phyloP scores from a whole-genome alignment of 1,284 basidiomycete species.

The Abortiporus biennis region DNA sequence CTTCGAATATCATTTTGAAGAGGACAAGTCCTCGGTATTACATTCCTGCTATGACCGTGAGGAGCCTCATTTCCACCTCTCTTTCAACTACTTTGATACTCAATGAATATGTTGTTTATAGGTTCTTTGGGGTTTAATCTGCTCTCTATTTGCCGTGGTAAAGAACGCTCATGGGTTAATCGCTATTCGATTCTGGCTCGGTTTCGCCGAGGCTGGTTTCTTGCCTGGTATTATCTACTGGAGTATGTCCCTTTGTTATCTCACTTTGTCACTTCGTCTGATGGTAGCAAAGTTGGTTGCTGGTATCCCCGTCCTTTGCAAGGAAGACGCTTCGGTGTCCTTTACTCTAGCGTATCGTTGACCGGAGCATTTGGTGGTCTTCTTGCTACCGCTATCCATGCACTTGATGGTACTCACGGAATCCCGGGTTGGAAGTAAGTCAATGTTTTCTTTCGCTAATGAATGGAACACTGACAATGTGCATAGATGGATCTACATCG shows the following conservation, averaged over 20 bases:
- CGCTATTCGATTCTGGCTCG: constrained; percentile 56
- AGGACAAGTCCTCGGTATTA: constrained; percentile 42
- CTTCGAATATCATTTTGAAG: constrained; percentile 28
- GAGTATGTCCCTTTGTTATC: constrained; percentile 27
- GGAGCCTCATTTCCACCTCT: constrained; percentile 8
- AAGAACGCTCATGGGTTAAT: constrained; percentile 45
- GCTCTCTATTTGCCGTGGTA: constrained; percentile 38
- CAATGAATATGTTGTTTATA: constrained; percentile 10
- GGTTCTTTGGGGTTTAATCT: constrained; percentile 18
- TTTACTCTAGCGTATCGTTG: constrained; percentile 54
- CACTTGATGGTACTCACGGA: constrained; percentile 23
- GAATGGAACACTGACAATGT: neutral
- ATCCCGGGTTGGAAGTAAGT: constrained; percentile 25
- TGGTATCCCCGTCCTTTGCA: constrained; percentile 24
- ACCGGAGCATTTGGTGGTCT: constrained; percentile 61
- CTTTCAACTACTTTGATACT: neutral
- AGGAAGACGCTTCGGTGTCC: constrained; percentile 29
- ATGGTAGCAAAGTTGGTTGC: constrained; percentile 20
- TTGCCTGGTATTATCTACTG: constrained; percentile 47
- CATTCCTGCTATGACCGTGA: constrained; percentile 25
- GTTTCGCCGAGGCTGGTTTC: constrained; percentile 41
- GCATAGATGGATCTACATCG: constrained; percentile 56
- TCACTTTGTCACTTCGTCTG: neutral
- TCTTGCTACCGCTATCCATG: constrained; percentile 31
- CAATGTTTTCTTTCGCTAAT: constrained; percentile 12